These are phyloP conservation scores for Colletotrichum tanaceti DNA, from an alignment of 2,329 filamentous ascomycete genomes.

Conservation along the genomic window DNA sequence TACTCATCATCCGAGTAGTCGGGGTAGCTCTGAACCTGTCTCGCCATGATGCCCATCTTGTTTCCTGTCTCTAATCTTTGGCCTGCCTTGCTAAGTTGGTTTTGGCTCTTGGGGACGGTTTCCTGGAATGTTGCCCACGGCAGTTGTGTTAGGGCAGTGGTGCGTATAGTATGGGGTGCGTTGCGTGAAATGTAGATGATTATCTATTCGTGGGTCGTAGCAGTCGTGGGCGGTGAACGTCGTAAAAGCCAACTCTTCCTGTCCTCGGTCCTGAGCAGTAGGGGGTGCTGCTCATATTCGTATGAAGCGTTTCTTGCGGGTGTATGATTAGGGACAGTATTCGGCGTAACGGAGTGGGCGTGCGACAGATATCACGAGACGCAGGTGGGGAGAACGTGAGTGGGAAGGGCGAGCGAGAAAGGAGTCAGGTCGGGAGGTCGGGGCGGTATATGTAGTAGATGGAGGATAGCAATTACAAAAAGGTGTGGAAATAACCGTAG, in stretches of 20 bases:
- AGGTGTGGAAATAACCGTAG: conserved; percentile 8
- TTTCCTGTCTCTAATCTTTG: conserved; percentile 10
- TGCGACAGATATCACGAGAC: conserved; percentile 29
- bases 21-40: conserved; percentile 34
- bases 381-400: conserved; percentile 17
- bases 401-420: background rate
- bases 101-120: background rate
- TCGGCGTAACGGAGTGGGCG: conserved; percentile 11
- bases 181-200: background rate
- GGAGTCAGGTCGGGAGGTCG: conserved; percentile 20
- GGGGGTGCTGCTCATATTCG: conserved; percentile 42
- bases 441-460: conserved; percentile 38
- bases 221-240: conserved; percentile 28
- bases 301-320: conserved; percentile 20
- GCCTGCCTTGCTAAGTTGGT: background rate
- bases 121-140: conserved; percentile 1
- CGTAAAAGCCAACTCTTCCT: conserved; percentile 41
- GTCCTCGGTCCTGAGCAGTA: conserved; percentile 41
- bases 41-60: conserved; percentile 40
- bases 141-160: background rate
- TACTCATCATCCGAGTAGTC: conserved; percentile 56
- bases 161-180: no score
- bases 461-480: background rate
- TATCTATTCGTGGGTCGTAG: conserved; percentile 35
- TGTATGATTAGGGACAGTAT: conserved; percentile 1